phyloP scores from a whole-genome alignment of 148 eudicot genomes.

The Chenopodium quinoa region DNA sequence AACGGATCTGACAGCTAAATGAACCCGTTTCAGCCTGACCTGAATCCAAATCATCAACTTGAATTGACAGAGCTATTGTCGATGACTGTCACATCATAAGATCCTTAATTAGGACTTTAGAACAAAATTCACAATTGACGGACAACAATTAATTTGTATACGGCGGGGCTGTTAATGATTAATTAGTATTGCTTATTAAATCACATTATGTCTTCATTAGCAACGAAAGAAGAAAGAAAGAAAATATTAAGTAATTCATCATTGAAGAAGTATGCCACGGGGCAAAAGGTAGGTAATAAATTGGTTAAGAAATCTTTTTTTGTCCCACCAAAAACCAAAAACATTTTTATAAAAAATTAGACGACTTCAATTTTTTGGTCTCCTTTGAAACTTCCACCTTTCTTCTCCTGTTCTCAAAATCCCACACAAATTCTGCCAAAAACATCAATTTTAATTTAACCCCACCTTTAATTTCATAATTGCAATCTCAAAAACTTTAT shows the following conservation, averaged over 20 bases:
- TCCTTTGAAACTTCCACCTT: conserved; percentile 25
- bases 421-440: conserved; percentile 20
- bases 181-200: neutral
- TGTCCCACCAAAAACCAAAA: neutral
- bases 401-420: conserved; percentile 12
- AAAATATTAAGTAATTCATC: neutral
- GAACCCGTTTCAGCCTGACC: too few relatives aligned
- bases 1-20: too few relatives aligned
- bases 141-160: neutral
- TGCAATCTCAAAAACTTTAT: neutral
- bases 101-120: too few relatives aligned
- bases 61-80: too few relatives aligned
- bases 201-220: neutral
- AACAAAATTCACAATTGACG: neutral
- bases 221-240: neutral
- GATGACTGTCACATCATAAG: too few relatives aligned
- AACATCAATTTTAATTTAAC: neutral
- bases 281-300: conserved; percentile 23
- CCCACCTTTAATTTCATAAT: conserved; percentile 6
- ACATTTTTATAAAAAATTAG: neutral
- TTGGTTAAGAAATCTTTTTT: conserved; percentile 3
- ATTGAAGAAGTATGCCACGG: conserved; percentile 18
- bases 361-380: conserved; percentile 19
- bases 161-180: neutral
- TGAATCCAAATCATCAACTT: too few relatives aligned